These are phyloP conservation scores for Prunella vulgaris DNA, from an alignment of 257 asterid genomes.

Conservation along the genomic window DNA sequence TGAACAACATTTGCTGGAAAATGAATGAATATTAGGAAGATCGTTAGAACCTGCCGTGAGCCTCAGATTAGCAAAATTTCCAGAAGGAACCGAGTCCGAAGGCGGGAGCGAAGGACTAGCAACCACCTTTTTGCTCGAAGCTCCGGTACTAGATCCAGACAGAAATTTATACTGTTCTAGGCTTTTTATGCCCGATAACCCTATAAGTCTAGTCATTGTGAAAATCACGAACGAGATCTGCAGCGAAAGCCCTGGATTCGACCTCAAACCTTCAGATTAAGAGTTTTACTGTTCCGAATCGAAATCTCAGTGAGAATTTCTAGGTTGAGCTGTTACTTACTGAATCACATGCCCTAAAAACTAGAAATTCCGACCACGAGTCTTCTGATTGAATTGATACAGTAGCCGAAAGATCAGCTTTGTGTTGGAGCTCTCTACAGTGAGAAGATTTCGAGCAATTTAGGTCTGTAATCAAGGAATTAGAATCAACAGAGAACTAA, in stretches of 20 bases:
- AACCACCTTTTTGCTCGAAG: conserved; percentile 37
- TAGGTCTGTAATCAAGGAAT: conserved; percentile 15
- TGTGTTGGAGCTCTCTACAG: not conserved
- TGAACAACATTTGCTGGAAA: not conserved
- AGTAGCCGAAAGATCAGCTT: not conserved
- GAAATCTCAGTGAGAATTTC: not conserved
- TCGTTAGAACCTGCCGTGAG: conserved; percentile 69
- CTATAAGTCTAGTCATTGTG: conserved; percentile 60
- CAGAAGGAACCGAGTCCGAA: conserved; percentile 48
- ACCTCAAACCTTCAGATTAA: conserved; percentile 8
- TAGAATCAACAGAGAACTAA: not conserved
- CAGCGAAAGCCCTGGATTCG: conserved; percentile 8
- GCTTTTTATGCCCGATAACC: conserved; percentile 67
- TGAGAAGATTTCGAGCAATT: conserved; percentile 1
- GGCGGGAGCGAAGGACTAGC: conserved; percentile 43
- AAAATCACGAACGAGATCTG: conserved; percentile 25
- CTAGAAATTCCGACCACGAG: conserved; percentile 11
- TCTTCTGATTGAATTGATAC: conserved; percentile 18
- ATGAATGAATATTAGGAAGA: not conserved
- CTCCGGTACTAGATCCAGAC: conserved; percentile 43
- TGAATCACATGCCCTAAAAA: conserved; percentile 1
- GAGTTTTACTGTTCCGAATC: not conserved
- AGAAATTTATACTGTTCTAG: conserved; percentile 51
- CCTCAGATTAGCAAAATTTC: conserved; percentile 83
- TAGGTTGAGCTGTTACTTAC: not conserved